Percentiles rank a stretch among this genome's conserved stretches.
These are phyloP conservation scores for Haplosporangium sp. DNA, from an alignment of 371 early-diverging fungal species.

Conservation along the genomic window DNA sequence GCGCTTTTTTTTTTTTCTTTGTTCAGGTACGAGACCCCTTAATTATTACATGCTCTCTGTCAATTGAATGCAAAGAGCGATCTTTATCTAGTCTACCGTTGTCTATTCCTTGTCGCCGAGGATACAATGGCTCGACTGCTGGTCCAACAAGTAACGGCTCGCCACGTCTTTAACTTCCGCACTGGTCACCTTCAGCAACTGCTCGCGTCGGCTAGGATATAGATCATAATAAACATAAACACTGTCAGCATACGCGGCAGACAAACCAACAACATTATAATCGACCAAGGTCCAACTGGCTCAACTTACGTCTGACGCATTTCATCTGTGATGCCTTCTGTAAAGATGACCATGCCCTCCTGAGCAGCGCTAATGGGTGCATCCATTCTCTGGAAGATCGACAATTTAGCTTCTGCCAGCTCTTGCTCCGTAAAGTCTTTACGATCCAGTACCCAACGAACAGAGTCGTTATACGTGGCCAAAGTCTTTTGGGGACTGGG, in stretches of 20 bases:
- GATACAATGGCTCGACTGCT: constrained; percentile 47
- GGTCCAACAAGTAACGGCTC: constrained; percentile 66
- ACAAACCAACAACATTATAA: constrained; percentile 10
- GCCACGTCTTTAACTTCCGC: constrained; percentile 81
- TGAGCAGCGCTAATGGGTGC: constrained; percentile 85
- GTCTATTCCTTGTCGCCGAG: constrained; percentile 45
- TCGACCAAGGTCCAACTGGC: neutral
- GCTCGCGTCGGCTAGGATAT: constrained; percentile 76
- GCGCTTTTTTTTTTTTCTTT: no score
- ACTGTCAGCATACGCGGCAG: constrained; percentile 6
- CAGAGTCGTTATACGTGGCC: constrained; percentile 70
- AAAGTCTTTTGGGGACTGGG: constrained; percentile 84
- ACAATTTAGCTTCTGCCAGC: constrained; percentile 92
- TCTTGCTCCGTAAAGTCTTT: constrained; percentile 63
- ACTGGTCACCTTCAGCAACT: constrained; percentile 75
- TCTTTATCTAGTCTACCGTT: neutral
- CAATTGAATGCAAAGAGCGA: no score
- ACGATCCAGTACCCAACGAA: constrained; percentile 72
- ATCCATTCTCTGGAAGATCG: constrained; percentile 87
- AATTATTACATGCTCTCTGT: no score
- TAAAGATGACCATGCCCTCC: constrained; percentile 87
- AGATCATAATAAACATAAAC: constrained; percentile 12
- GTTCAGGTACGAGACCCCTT: no score
- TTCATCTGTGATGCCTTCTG: constrained; percentile 83
- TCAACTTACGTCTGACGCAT: constrained; percentile 80